Base-by-base conservation (phyloP, 148 eudicot genomes). In the Vaccinium myrtillus region DNA sequence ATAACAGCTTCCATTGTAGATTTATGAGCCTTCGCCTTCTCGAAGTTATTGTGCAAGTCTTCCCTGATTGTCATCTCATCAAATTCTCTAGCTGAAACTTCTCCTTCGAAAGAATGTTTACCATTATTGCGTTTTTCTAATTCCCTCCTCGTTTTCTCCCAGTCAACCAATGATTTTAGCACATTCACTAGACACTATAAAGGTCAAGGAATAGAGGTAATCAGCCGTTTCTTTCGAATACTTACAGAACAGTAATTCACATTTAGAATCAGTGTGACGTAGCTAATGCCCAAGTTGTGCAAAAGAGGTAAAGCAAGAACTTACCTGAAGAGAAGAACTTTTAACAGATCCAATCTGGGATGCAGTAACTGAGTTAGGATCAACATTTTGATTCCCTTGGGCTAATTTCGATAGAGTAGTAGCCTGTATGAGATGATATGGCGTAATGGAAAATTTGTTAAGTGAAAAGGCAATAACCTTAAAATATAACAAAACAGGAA, bases 21-120 rank as follows among this genome's bases (percentile, higher is more conserved):
- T 79, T 97, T 97, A 83, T 97, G 99, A 86, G 99, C 99, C 91
- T 97, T 97, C 83, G 90, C 90, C 89, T 95, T 97, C 96, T 97
- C 96, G 88, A 97, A 94, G 83, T 95, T 94, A 89, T 86, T 93
- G 48, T 91, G 86, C 82, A 75, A 65, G 75, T 89, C 95, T 81
- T 92, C 95, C 85, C 89, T 86, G 73, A 79, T 86, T 85, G 89
- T 92, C 21, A 56, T 82, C 59, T 88, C 87, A 85, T 83, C 86
- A 49, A 90, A 83, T 84, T 92, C 94, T 89, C 78, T 86, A 81
- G 90, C 81, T 73, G 91, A 86, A 88, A 78, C 55, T 43, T 83
- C 94, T 80, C 90, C 91, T 82, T 91, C 91, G 32, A 54, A 81
- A 76, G 89, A 77, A 55, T 80, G 89, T 19, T 87, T 86, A 39